A percentile compares a stretch with the other conserved stretches of the same genome.
Conservation (phyloP, 305 asterid genomes). For the Nicotiana rustica region DNA sequence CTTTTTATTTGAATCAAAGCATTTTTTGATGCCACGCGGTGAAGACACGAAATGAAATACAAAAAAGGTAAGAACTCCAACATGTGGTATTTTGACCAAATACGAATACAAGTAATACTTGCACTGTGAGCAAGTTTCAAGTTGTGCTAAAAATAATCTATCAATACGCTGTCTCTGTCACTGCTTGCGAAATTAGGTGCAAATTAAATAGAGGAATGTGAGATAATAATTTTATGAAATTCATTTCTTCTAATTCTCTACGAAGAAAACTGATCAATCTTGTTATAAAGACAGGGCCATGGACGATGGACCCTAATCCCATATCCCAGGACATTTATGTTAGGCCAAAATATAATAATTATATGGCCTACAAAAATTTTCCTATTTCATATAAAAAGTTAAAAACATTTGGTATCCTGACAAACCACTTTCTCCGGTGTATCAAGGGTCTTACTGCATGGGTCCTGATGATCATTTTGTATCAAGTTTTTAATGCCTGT, state of each 20-base stretch:
- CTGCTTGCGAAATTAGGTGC: background rate
- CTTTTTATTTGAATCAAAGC: no score
- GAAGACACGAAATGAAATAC: no score
- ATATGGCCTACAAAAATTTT: slow-evolving; percentile 24
- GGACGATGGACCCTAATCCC: background rate
- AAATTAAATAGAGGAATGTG: background rate
- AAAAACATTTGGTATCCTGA: background rate
- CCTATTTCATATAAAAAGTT: slow-evolving; percentile 8
- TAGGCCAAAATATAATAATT: background rate
- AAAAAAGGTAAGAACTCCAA: no score
- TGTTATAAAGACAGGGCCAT: background rate
- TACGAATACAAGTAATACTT: no score
- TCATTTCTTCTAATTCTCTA: background rate
- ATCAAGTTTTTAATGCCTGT: background rate
- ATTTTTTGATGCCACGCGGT: no score
- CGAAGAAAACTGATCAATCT: slow-evolving; percentile 9
- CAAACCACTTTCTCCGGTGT: background rate
- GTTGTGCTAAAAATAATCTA: no score
- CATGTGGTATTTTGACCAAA: no score
- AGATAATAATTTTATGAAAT: background rate
- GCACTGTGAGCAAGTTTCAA: no score
- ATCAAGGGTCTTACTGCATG: background rate
- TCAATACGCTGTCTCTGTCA: background rate
- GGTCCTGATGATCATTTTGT: background rate
- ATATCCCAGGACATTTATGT: background rate